phyloP scores from a whole-genome alignment of 176 grass and related monocot genomes.

The Oryza coarctata region DNA sequence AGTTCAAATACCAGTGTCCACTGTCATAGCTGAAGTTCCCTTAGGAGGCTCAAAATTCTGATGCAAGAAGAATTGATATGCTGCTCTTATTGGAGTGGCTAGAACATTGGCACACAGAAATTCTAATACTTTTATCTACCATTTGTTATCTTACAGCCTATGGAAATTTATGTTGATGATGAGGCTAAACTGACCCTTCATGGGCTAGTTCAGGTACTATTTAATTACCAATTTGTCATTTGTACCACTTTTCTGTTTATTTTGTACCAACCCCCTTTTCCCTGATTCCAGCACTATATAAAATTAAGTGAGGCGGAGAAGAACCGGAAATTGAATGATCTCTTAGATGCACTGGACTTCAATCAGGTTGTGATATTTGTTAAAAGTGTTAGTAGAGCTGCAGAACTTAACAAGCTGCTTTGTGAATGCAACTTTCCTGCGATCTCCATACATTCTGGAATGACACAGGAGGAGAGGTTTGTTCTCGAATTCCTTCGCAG shows the following conservation, averaged over 20 bases:
- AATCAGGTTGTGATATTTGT: constrained; percentile 86
- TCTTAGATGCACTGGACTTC: constrained; percentile 82
- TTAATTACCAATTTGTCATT: background rate
- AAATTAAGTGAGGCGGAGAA: constrained; percentile 84
- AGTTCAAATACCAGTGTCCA: constrained; percentile 29
- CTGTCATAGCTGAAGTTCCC: constrained; percentile 36
- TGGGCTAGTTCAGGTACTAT: constrained; percentile 70
- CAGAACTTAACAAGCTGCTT: constrained; percentile 70
- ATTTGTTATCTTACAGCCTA: constrained; percentile 79
- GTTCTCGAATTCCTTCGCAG: background rate
- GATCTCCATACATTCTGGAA: constrained; percentile 79
- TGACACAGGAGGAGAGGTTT: constrained; percentile 73
- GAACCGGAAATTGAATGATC: constrained; percentile 93
- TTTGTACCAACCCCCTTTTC: background rate
- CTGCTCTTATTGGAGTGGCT: constrained; percentile 59
- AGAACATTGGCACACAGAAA: constrained; percentile 48
- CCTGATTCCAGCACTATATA: constrained; percentile 67
- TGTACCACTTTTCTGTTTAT: background rate
- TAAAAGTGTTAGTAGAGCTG: constrained; percentile 68
- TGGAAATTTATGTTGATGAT: constrained; percentile 90
- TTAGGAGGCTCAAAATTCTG: constrained; percentile 34
- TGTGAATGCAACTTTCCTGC: constrained; percentile 76
- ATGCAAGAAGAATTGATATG: constrained; percentile 40
- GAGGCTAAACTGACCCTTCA: constrained; percentile 77
- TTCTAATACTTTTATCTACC: constrained; percentile 61